phyloP scores from a whole-genome alignment of 208 protist genomes.

The Trypanosoma congolense region DNA sequence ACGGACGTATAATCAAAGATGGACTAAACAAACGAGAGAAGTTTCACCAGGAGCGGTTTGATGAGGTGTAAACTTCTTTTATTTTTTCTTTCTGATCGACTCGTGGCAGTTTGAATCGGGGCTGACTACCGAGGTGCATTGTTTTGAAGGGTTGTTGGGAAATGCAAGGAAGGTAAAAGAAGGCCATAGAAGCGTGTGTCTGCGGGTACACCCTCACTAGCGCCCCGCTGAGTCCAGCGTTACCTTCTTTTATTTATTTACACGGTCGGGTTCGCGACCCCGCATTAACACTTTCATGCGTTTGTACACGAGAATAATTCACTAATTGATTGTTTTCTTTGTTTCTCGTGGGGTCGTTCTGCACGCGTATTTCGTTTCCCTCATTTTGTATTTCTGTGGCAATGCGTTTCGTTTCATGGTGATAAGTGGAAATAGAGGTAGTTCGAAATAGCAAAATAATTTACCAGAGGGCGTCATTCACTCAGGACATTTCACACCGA shows the following conservation, averaged over 20 bases:
- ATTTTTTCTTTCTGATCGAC: background rate
- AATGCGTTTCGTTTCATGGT: background rate
- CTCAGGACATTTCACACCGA: background rate
- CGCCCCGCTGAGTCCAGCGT: too few species aligned
- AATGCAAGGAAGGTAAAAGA: too few species aligned
- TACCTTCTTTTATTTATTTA: too few species aligned
- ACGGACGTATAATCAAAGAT: constrained; percentile 78
- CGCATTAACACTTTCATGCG: too few species aligned
- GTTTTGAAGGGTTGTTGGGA: too few species aligned
- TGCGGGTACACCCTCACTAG: too few species aligned
- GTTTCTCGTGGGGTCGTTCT: background rate
- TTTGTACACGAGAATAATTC: too few species aligned
- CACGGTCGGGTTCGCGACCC: too few species aligned
- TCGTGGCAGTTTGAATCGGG: too few species aligned
- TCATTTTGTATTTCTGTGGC: background rate
- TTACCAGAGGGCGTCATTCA: background rate
- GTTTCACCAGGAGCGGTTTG: constrained; percentile 42
- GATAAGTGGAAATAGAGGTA: background rate
- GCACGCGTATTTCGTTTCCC: background rate
- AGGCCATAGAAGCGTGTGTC: too few species aligned
- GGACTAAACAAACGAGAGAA: constrained; percentile 54
- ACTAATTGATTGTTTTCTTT: background rate
- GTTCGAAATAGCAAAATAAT: too few species aligned
- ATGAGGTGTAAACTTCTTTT: constrained; percentile 10
- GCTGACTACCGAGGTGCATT: too few species aligned